Evolutionary conservation across 768 basidiomycete genomes (phyloP).

Genomic region (Asterophora parasitica): DNA sequence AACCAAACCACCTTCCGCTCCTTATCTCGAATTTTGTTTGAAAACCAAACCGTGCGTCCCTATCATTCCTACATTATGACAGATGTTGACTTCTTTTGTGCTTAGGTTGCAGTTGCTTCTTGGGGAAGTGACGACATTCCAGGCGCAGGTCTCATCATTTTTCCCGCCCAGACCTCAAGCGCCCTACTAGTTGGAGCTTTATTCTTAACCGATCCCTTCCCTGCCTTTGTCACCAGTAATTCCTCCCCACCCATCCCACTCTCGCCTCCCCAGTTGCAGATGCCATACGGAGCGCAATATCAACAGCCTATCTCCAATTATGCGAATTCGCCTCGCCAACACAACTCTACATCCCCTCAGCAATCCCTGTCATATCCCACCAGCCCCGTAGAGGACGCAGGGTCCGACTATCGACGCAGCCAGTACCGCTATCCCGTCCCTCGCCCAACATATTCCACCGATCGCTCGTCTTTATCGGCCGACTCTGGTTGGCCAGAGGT

Average conservation of each 20-base stretch:
- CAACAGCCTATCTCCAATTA: constrained; percentile 29
- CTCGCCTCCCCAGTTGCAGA: constrained; percentile 25
- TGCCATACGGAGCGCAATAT: constrained; percentile 25
- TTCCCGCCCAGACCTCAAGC: constrained; percentile 47
- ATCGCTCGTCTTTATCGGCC: constrained; percentile 10
- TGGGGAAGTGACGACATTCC: constrained; percentile 44
- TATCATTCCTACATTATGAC: constrained; percentile 1
- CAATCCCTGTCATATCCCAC: constrained; percentile 26
- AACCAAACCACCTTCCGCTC: constrained; percentile 53
- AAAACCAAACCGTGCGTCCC: constrained; percentile 46
- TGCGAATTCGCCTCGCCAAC: constrained; percentile 27
- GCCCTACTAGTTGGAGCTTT: constrained; percentile 48
- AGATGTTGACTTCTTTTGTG: constrained; percentile 2
- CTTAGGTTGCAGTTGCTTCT: constrained; percentile 45
- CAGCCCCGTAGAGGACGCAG: constrained; percentile 29
- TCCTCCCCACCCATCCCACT: constrained; percentile 27
- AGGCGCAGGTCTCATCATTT: constrained; percentile 50
- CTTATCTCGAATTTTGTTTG: constrained; percentile 46
- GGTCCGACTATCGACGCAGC: constrained; percentile 26
- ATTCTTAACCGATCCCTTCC: constrained; percentile 43
- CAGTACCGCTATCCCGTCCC: constrained; percentile 32
- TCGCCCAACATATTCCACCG: constrained; percentile 16
- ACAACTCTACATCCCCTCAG: constrained; percentile 32
- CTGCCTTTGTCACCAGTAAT: constrained; percentile 35
- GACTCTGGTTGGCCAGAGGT: constrained; percentile 16